phyloP scores from a whole-genome alignment of 2,329 filamentous ascomycete genomes.

The Fusarium nodosum region DNA sequence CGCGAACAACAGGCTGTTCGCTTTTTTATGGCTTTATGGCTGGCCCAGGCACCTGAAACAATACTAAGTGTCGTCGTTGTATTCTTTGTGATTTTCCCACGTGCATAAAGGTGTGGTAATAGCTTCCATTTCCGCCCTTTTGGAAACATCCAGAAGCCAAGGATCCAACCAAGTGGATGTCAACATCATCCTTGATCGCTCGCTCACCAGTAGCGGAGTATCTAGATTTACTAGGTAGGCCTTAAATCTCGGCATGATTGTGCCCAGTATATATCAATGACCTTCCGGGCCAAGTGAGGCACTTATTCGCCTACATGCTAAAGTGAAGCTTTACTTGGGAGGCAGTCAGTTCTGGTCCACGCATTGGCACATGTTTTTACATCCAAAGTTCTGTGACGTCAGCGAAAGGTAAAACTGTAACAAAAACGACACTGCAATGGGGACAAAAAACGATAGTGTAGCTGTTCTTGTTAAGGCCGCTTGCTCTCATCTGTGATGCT shows the following conservation, averaged over 20 bases:
- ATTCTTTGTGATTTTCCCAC: slow-evolving; percentile 12
- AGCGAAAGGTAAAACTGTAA: slow-evolving; percentile 3
- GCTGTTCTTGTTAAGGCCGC: slow-evolving; percentile 4
- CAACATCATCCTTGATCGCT: slow-evolving; percentile 15
- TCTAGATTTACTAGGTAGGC: slow-evolving; percentile 1
- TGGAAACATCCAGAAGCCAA: slow-evolving; percentile 28
- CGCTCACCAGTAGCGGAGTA: slow-evolving; percentile 26
- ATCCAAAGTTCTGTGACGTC: slow-evolving; percentile 29
- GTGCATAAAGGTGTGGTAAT: slow-evolving; percentile 33
- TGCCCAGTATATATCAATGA: background rate
- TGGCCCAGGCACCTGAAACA: background rate
- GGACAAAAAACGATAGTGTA: background rate
- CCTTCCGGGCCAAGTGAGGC: background rate
- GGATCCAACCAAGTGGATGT: slow-evolving; percentile 24
- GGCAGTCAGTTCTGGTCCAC: background rate
- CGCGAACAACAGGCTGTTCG: background rate
- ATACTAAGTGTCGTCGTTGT: background rate
- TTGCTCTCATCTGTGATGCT: slow-evolving; percentile 2
- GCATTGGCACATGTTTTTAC: background rate
- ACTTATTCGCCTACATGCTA: background rate
- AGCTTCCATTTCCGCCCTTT: slow-evolving; percentile 44
- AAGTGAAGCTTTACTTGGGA: background rate
- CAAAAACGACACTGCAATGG: slow-evolving; percentile 8
- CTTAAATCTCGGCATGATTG: background rate
- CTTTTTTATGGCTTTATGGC: background rate